Conservation (phyloP, 2,329 filamentous ascomycete genomes). For the Alternaria arborescens region DNA sequence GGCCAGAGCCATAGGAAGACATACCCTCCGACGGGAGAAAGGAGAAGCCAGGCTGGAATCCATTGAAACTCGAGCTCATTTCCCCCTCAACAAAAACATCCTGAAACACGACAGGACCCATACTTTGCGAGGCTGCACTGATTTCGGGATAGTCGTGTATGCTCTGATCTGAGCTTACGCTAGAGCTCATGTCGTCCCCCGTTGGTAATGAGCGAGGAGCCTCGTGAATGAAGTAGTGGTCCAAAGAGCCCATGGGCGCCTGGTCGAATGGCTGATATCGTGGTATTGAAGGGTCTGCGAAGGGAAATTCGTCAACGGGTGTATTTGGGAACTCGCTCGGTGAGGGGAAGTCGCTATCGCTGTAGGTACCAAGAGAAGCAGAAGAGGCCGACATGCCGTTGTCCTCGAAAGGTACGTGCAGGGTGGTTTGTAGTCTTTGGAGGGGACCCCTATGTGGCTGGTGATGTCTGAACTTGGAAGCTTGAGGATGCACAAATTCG, state of each 20-base stretch:
- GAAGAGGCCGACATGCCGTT: conserved; percentile 55
- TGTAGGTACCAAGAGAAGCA: conserved; percentile 57
- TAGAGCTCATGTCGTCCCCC: conserved; percentile 56
- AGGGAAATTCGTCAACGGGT: conserved; percentile 55
- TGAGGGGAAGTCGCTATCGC: conserved; percentile 58
- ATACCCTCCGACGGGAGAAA: conserved; percentile 53
- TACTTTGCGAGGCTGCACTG: conserved; percentile 43
- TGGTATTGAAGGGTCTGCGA: conserved; percentile 52
- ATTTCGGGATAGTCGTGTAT: conserved; percentile 55
- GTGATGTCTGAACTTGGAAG: conserved; percentile 50
- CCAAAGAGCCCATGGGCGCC: conserved; percentile 50
- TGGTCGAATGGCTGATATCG: conserved; percentile 48
- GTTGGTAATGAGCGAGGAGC: conserved; percentile 48
- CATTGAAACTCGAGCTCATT: conserved; percentile 50
- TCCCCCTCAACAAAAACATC: conserved; percentile 52
- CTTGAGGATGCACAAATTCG: conserved; percentile 45
- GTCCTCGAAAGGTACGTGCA: conserved; percentile 53
- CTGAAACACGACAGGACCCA: conserved; percentile 48
- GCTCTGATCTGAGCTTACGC: conserved; percentile 57
- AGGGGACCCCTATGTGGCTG: conserved; percentile 52
- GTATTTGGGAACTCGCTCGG: conserved; percentile 59
- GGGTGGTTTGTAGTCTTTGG: conserved; percentile 54
- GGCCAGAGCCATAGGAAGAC: conserved; percentile 52
- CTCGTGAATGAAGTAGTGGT: conserved; percentile 47
- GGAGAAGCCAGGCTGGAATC: conserved; percentile 50